Evolutionary conservation across 2,329 filamentous ascomycete genomes (phyloP), one percentile per base, ranked within the genome.

Genomic region (Fusarium devonianum): DNA sequence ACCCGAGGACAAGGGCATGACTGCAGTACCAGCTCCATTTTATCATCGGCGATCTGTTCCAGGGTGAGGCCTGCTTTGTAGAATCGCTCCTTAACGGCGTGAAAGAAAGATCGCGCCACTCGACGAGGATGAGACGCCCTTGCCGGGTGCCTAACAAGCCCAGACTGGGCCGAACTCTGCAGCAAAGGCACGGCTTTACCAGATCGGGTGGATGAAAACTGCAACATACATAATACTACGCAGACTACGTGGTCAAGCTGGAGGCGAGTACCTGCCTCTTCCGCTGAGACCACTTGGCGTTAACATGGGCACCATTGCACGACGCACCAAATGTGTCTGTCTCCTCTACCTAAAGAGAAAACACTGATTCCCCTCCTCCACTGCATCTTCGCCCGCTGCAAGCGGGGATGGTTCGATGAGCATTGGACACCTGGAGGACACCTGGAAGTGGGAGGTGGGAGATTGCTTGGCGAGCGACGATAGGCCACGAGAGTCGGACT

Each of bases 361-460:
- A 49, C 40, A 25, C 53, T 60, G 51, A 34, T 47, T 39, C 18
- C 32, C 35, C 18, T 44, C 34, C 17, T 19, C 41, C 29, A 44
- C 46, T 43, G 39, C 35, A 44, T 59, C 46, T 33, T 41, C 35
- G 47, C 26, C 36, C 28, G 32, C 28, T 56, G 17, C 30, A 30
- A 30, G 23, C 18, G 19, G 30, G 38, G 37, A 26, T 49, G 38
- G n/a, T n/a, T 39, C 22, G 16, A 35, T n/a, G n/a, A n/a, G n/a
- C n/a, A n/a, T n/a, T n/a, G n/a, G n/a, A 10, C 8, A 21, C 30
- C 56, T 56, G 52, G 46, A n/a, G n/a, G n/a, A n/a, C 47, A 56
- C 29, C 48, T 52, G 38, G 19, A 44, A 43, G 55, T 41, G 55
- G 50, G 49, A 58, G 45, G 54, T 55, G 49, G 54, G 51, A 58